A percentile compares a stretch with the other conserved stretches of the same genome.
Conservation (phyloP, 1,139 yeast genomes). For the Protomyces arabidopsidicola region DNA sequence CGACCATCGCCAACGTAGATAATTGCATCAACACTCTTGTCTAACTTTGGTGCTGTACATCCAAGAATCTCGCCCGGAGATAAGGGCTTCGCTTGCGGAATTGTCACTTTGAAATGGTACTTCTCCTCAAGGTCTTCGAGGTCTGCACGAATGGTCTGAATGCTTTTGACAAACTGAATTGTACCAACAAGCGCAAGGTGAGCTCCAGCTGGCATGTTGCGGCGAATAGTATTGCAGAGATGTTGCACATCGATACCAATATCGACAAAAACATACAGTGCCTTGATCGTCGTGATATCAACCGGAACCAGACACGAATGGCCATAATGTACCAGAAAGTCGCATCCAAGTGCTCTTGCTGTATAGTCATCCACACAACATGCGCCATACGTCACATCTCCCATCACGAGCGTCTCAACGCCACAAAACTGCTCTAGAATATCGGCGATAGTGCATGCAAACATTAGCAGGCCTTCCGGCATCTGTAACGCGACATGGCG, state of each 20-base stretch:
- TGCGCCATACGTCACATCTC: conserved; percentile 98
- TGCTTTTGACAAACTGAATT: conserved; percentile 91
- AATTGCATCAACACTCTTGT: conserved; percentile 64
- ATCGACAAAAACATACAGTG: conserved; percentile 90
- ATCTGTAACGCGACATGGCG: conserved; percentile 84
- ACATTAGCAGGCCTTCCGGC: conserved; percentile 94
- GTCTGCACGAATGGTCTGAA: conserved; percentile 68
- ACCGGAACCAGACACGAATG: conserved; percentile 96
- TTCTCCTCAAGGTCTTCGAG: conserved; percentile 36
- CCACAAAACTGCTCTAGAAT: conserved; percentile 80
- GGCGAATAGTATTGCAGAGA: conserved; percentile 65
- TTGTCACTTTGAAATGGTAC: conserved; percentile 47
- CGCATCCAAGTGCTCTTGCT: conserved; percentile 88
- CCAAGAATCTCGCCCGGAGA: conserved; percentile 96
- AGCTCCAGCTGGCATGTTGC: conserved; percentile 63
- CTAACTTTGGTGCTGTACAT: conserved; percentile 83
- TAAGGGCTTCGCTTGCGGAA: conserved; percentile 89
- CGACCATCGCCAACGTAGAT: conserved; percentile 94
- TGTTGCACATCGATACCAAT: conserved; percentile 82
- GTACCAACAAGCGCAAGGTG: conserved; percentile 82
- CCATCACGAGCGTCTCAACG: conserved; percentile 91
- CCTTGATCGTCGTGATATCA: conserved; percentile 83
- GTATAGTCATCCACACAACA: conserved; percentile 97
- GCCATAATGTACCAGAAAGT: conserved; percentile 91
- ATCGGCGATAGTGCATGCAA: conserved; percentile 80